phyloP scores from a whole-genome alignment of 1,284 basidiomycete genomes.

The Limonomyces culmigenus region DNA sequence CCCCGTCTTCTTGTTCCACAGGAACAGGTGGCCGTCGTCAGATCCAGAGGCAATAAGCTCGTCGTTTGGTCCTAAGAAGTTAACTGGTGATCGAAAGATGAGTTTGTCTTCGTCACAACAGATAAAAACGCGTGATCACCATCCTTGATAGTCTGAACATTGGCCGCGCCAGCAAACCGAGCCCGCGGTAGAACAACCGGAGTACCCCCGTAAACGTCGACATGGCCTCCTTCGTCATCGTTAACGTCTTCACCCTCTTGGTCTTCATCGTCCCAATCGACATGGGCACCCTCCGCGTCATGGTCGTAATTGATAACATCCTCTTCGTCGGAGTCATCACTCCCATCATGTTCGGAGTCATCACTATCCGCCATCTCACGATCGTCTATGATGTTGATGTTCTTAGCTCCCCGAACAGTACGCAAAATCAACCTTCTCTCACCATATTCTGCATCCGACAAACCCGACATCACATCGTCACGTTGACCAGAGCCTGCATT shows the following conservation, averaged over 20 bases:
- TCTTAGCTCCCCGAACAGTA: conserved; percentile 3
- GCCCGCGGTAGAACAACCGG: conserved; percentile 55
- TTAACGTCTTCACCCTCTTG: conserved; percentile 9
- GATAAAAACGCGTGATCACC: conserved; percentile 25
- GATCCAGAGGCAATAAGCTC: conserved; percentile 77
- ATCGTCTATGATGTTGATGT: background rate
- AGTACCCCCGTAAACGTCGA: conserved; percentile 18
- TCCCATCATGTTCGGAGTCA: background rate
- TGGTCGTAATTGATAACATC: conserved; percentile 9
- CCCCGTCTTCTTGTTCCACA: conserved; percentile 65
- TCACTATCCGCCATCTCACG: background rate
- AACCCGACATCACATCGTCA: too few species aligned
- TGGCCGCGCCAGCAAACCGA: conserved; percentile 61
- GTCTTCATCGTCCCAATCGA: conserved; percentile 15
- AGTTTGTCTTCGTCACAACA: too few species aligned
- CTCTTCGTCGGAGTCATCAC: background rate
- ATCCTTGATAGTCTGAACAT: conserved; percentile 83
- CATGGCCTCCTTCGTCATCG: conserved; percentile 14
- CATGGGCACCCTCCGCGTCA: conserved; percentile 10
- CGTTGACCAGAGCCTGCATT: too few species aligned
- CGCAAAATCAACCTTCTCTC: background rate
- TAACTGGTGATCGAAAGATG: conserved; percentile 30
- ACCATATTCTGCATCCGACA: too few species aligned
- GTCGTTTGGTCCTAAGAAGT: conserved; percentile 66
- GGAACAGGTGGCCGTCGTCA: conserved; percentile 77